These are phyloP conservation scores for Cryptosporidium sp. DNA, from an alignment of 169 alveolate genomes.

Conservation along the genomic window DNA sequence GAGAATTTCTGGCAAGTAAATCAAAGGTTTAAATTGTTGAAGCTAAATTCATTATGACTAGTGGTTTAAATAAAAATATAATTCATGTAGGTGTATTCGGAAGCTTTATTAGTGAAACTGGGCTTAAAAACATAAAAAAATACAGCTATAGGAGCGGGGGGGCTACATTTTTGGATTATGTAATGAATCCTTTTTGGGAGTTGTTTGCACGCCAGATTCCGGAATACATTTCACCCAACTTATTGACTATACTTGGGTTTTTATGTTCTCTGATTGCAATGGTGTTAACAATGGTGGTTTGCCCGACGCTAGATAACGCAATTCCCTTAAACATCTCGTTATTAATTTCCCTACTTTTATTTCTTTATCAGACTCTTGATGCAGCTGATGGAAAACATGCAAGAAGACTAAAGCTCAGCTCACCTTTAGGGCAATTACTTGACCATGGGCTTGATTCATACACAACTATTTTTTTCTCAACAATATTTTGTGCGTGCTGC, in stretches of 20 bases:
- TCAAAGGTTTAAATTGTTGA: not conserved
- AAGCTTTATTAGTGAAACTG: constrained; percentile 20
- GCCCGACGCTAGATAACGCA: constrained; percentile 20
- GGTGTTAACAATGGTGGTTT: not conserved
- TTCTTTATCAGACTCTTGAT: constrained; percentile 77
- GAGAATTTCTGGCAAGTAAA: not conserved
- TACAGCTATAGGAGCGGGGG: constrained; percentile 58
- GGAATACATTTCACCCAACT: constrained; percentile 47
- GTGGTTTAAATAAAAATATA: not conserved
- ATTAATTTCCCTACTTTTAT: constrained; percentile 32
- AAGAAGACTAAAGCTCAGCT: constrained; percentile 77
- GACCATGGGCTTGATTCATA: constrained; percentile 83
- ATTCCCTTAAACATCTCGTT: not conserved
- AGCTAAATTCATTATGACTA: not conserved
- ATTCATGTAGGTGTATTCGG: constrained; percentile 47
- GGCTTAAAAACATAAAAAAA: constrained; percentile 17
- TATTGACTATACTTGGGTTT: constrained; percentile 45
- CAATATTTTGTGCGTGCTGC: constrained; percentile 32
- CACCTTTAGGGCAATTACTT: constrained; percentile 80
- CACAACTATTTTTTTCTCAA: constrained; percentile 55
- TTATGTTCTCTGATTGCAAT: constrained; percentile 47
- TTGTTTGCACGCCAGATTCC: constrained; percentile 14
- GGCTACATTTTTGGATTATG: constrained; percentile 23
- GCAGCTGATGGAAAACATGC: constrained; percentile 82
- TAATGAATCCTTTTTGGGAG: constrained; percentile 72